These are phyloP conservation scores for Bassia scoparia DNA, from an alignment of 148 eudicot species.

Conservation along the genomic window DNA sequence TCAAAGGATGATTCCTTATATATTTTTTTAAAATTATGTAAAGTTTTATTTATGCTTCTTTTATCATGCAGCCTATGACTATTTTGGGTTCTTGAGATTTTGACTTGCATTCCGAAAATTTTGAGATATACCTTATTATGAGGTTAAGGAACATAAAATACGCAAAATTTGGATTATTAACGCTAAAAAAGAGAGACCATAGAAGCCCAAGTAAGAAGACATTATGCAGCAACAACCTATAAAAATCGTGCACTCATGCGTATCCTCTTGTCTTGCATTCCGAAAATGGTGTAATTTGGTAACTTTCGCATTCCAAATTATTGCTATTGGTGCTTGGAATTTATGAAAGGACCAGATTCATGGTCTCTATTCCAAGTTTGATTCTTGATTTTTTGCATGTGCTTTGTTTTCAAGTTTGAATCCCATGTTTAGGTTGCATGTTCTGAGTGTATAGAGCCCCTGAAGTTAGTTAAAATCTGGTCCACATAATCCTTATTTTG, in stretches of 20 bases:
- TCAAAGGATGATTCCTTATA: no score
- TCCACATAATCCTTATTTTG: not conserved
- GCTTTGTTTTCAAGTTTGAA: conserved; percentile 17
- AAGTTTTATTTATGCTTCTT: no score
- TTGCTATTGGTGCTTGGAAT: not conserved
- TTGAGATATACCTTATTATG: conserved; percentile 64
- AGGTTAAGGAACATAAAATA: conserved; percentile 50
- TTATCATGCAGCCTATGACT: no score
- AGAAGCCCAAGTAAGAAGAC: not conserved
- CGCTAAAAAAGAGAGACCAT: not conserved
- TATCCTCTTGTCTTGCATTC: no score
- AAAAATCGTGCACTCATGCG: no score
- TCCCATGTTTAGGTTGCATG: conserved; percentile 10
- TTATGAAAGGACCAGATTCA: not conserved
- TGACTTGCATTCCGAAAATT: conserved; percentile 78
- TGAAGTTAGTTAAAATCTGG: not conserved
- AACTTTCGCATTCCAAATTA: no score
- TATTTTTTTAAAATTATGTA: no score
- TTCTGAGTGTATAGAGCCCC: not conserved
- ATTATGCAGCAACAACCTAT: not conserved
- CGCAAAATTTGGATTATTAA: not conserved
- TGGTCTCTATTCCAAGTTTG: not conserved
- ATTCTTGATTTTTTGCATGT: conserved; percentile 23
- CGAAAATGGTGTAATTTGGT: no score
- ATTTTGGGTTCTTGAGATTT: no score